phyloP scores from a whole-genome alignment of 495 filamentous ascomycete genomes.

The Filosporella fistucella region DNA sequence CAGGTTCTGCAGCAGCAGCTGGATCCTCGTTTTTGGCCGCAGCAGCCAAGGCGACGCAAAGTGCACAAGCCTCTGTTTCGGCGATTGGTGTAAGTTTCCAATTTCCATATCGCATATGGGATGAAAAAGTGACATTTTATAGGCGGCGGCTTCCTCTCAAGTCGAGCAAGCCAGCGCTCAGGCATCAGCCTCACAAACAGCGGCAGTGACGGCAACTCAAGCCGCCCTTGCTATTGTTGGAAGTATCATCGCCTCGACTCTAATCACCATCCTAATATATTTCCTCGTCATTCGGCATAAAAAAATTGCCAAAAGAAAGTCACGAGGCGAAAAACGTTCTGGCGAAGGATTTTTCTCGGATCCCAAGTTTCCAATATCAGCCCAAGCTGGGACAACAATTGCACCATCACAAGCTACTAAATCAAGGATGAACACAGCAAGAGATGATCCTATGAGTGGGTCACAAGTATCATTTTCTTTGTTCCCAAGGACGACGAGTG shows the following conservation, averaged over 20 bases:
- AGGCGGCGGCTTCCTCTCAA: conserved; percentile 20
- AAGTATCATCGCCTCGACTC: conserved; percentile 22
- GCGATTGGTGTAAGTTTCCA: conserved; percentile 16
- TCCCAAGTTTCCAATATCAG: conserved; percentile 14
- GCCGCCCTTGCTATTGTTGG: conserved; percentile 26
- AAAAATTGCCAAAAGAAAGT: conserved; percentile 3
- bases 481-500: not conserved
- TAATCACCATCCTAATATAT: conserved; percentile 24
- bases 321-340: conserved; percentile 1
- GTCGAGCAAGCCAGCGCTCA: conserved; percentile 12
- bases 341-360: conserved; percentile 4
- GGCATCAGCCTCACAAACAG: conserved; percentile 15
- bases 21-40: conserved; percentile 21
- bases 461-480: conserved; percentile 4
- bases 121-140: not conserved
- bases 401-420: conserved; percentile 10
- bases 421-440: not conserved
- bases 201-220: conserved; percentile 24
- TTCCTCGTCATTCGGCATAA: conserved; percentile 21
- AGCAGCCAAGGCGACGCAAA: conserved; percentile 20
- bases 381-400: conserved; percentile 10
- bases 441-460: not conserved
- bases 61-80: conserved; percentile 13
- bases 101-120: not conserved
- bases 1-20: conserved; percentile 23